A percentile compares a stretch with the other conserved stretches of the same genome.
Evolutionary conservation across 1,284 basidiomycete genomes (phyloP).

Genomic region (Apiotrichum laibachii): DNA sequence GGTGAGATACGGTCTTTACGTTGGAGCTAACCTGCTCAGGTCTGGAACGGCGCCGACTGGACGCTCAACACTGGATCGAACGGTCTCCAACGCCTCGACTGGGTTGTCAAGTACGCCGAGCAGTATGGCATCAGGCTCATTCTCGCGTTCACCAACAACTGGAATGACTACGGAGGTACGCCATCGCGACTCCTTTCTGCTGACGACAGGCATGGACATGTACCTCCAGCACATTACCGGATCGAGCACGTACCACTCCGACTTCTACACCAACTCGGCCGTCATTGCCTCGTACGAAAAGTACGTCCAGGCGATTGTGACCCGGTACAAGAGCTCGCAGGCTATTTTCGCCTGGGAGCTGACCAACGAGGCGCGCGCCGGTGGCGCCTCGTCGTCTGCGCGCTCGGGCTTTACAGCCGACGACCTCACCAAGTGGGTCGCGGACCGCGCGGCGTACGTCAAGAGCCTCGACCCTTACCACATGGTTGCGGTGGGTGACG

Average conservation of each 20-base stretch:
- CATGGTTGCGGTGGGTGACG: slow-evolving; percentile 62
- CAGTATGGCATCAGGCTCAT: slow-evolving; percentile 2
- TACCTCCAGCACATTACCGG: slow-evolving; percentile 2
- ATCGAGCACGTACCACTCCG: slow-evolving; percentile 54
- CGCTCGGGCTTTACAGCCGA: slow-evolving; percentile 55
- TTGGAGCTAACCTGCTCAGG: not conserved
- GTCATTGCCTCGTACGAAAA: slow-evolving; percentile 61
- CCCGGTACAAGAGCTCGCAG: slow-evolving; percentile 58
- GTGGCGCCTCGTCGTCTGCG: slow-evolving; percentile 49
- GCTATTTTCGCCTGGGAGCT: slow-evolving; percentile 62
- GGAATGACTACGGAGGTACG: slow-evolving; percentile 2
- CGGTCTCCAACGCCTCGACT: slow-evolving; percentile 1
- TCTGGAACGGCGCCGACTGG: not conserved
- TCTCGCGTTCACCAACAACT: not conserved
- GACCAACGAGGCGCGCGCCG: slow-evolving; percentile 61
- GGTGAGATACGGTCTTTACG: not conserved
- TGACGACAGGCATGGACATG: slow-evolving; percentile 1
- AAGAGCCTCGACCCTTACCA: slow-evolving; percentile 61
- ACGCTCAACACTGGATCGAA: slow-evolving; percentile 1
- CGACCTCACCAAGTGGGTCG: slow-evolving; percentile 57
- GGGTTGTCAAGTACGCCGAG: not conserved
- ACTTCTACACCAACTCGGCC: slow-evolving; percentile 59
- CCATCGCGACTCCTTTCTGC: too few species aligned
- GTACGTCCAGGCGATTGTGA: slow-evolving; percentile 59
- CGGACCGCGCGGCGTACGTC: slow-evolving; percentile 55